Base-by-base conservation (phyloP, 225 moss, liverwort and hornwort species). In the Bryoerythrophyllum caledonicum region DNA sequence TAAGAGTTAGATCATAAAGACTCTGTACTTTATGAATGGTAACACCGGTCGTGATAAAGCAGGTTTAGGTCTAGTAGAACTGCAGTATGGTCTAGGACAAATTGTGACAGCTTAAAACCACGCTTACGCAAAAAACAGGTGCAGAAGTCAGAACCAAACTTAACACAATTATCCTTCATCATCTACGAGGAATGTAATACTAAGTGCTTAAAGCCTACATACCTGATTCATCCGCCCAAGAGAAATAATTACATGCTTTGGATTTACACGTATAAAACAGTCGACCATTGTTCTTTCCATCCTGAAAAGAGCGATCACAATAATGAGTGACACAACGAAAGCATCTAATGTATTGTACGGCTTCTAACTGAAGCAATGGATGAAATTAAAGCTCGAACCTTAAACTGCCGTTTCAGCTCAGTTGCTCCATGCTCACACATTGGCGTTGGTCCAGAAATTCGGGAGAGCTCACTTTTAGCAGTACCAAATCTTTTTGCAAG, bases 391-490 rank as follows among this genome's bases (percentile, higher is more conserved):
- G 71, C 71, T 59, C 17, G 34, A 44, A 80, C 80, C 74, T 80
- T 74, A 14, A n/a, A 56, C 41, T 63, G 60, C 20, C 76, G 65
- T 41, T 41, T 65, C 19, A 81, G 63, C 63, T 56, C 63, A 20
- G 80, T 41, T 71, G 75, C 43, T 70, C 75, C 80, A 64, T 81
- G 75, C 44, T 57, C 44, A 75, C 76, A 81, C 32, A 55, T 76
- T 15, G 80, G 76, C 65, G 63, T 70, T 44, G 80, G 43, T 70
- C 28, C 76, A 71, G 44, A 46, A 52, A 81, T 30, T 64, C 37
- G 76, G 20, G 75, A 76, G 20, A 71, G 63, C 24, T 35, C 51
- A n/a, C 4, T 76, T 58, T 68, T 71, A 32, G 80, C 80, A 52
- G 44, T 68, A 54, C 63, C 56, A 49, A 81, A 63, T 61, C 71